Conservation (phyloP, 108 stramenopile genomes). For the Pelagomonas calceolata region DNA sequence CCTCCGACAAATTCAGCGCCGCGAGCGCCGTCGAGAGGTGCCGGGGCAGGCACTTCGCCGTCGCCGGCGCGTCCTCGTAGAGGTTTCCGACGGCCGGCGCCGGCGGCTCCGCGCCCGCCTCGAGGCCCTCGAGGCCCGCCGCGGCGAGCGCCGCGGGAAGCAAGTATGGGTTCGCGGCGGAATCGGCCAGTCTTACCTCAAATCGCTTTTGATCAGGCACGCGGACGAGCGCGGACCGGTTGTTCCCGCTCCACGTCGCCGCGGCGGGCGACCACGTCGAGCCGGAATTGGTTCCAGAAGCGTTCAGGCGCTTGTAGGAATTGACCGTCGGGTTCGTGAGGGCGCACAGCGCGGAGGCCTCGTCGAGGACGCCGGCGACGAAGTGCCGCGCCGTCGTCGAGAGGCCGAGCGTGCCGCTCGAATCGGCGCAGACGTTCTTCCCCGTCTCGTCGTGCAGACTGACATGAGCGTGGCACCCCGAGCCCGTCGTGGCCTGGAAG, state of each 20-base stretch:
- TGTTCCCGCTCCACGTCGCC: neutral
- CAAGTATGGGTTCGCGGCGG: neutral
- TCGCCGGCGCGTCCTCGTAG: neutral
- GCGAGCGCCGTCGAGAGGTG: neutral
- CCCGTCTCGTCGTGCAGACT: neutral
- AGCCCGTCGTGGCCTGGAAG: neutral
- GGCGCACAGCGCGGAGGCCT: neutral
- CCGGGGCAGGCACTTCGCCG: neutral
- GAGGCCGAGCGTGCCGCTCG: neutral
- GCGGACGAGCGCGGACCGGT: neutral
- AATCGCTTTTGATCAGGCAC: neutral
- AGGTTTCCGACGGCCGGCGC: neutral
- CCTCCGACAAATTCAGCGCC: neutral
- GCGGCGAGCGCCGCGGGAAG: neutral
- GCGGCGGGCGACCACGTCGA: neutral
- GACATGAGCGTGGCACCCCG: neutral
- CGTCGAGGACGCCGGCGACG: neutral
- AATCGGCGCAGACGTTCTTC: neutral
- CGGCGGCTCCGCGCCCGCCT: neutral
- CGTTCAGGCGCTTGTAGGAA: neutral
- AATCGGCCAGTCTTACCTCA: neutral
- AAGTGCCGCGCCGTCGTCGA: neutral
- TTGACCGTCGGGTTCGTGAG: constrained; percentile 2
- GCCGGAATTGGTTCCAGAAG: neutral
- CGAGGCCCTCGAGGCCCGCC: neutral